Conservation (phyloP, 2,329 filamentous ascomycete genomes). For the Nothopassalora personata region DNA sequence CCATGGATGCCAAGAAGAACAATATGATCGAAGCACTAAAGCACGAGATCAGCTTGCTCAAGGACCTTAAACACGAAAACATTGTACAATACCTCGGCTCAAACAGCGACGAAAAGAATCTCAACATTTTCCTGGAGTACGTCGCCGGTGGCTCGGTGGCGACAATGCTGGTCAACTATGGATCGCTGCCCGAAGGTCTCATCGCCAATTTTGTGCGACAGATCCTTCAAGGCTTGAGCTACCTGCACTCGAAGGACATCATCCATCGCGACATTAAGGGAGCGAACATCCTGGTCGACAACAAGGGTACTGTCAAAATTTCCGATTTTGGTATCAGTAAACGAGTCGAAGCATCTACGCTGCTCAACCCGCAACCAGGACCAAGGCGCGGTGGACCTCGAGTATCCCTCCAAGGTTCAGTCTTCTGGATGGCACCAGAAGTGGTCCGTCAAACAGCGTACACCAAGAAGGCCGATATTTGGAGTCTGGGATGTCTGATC, state of each 20-base stretch:
- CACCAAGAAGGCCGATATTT: constrained; percentile 97
- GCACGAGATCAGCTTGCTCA: constrained; percentile 88
- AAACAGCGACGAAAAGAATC: constrained; percentile 79
- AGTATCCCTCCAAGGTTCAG: constrained; percentile 85
- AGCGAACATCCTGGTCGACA: constrained; percentile 96
- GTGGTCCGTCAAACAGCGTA: constrained; percentile 97
- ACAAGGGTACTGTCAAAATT: constrained; percentile 98
- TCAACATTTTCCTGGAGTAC: constrained; percentile 99
- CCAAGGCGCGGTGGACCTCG: constrained; percentile 55
- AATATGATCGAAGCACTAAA: constrained; percentile 97
- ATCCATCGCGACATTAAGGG: constrained; percentile 99
- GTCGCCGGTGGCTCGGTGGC: constrained; percentile 96
- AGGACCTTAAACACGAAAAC: constrained; percentile 90
- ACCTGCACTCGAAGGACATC: constrained; percentile 89
- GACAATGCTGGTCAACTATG: constrained; percentile 98
- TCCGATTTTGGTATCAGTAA: constrained; percentile 99
- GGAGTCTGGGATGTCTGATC: constrained; percentile 92
- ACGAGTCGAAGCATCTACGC: constrained; percentile 86
- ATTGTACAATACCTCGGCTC: constrained; percentile 98
- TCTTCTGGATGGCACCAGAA: constrained; percentile 99
- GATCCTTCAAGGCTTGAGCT: constrained; percentile 86
- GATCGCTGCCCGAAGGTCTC: constrained; percentile 84
- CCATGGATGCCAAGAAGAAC: constrained; percentile 86
- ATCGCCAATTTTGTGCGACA: constrained; percentile 96
- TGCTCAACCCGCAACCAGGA: constrained; percentile 50